Conservation (phyloP, 805 yeast genomes). For the Monosporozyma unispora region DNA sequence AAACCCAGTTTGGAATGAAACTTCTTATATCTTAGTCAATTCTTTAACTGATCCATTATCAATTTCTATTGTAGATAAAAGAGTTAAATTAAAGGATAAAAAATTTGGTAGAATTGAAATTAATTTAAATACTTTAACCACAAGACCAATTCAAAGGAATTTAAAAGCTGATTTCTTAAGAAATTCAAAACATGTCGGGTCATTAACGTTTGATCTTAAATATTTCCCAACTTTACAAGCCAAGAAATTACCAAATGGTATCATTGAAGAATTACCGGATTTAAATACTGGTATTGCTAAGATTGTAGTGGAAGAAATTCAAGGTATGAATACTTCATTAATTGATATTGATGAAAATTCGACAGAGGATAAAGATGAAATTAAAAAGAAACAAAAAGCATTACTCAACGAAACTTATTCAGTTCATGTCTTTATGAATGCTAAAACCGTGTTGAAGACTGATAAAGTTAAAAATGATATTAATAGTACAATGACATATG, state of each 20-base stretch:
- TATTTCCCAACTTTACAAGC: slow-evolving; percentile 63
- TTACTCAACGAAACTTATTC: slow-evolving; percentile 52
- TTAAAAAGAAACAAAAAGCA: slow-evolving; percentile 13
- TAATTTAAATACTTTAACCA: slow-evolving; percentile 59
- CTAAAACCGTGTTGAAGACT: slow-evolving; percentile 51
- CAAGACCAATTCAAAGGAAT: slow-evolving; percentile 41
- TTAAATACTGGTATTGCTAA: slow-evolving; percentile 86
- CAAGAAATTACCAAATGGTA: slow-evolving; percentile 66
- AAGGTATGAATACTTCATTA: slow-evolving; percentile 19
- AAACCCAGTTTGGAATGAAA: slow-evolving; percentile 80
- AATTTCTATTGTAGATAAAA: slow-evolving; percentile 64
- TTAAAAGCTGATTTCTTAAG: slow-evolving; percentile 53
- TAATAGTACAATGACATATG: slow-evolving; percentile 61
- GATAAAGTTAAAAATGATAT: slow-evolving; percentile 40
- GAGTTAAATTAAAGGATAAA: slow-evolving; percentile 66
- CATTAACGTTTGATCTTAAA: slow-evolving; percentile 56
- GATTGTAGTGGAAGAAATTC: slow-evolving; percentile 37
- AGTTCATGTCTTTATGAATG: slow-evolving; percentile 63
- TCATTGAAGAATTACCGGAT: slow-evolving; percentile 78
- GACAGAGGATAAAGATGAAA: not conserved
- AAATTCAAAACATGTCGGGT: slow-evolving; percentile 80
- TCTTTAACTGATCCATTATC: slow-evolving; percentile 77
- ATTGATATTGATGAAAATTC: not conserved
- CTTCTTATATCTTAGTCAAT: slow-evolving; percentile 55
- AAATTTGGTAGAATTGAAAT: slow-evolving; percentile 67